These are phyloP conservation scores for Colletotrichum filicis DNA, from an alignment of 2,329 filamentous ascomycete species.

Conservation along the genomic window DNA sequence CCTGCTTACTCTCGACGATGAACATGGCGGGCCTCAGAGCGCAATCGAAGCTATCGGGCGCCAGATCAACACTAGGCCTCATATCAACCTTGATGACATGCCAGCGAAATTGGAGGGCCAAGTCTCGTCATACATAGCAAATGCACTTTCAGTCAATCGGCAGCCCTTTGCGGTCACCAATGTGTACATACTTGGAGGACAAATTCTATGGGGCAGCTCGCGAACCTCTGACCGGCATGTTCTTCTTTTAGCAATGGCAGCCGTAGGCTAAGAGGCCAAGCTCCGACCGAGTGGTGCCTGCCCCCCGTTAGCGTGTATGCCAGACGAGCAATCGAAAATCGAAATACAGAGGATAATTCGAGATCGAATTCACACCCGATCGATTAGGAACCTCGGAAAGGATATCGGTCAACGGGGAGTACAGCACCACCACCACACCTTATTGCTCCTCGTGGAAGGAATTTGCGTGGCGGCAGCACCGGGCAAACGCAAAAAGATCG, in stretches of 20 bases:
- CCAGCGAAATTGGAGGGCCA: not conserved
- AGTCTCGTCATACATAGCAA: not conserved
- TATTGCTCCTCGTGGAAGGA: constrained; percentile 9
- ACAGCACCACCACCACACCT: not conserved
- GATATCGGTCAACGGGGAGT: not conserved
- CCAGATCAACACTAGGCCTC: not conserved
- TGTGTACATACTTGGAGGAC: not conserved
- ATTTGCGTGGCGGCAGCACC: not conserved
- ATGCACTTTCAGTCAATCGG: not conserved
- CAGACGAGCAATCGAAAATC: constrained; percentile 2
- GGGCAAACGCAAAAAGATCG: not conserved
- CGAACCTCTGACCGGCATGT: constrained; percentile 23
- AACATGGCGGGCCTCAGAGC: not conserved
- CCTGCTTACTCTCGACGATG: not conserved
- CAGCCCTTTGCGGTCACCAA: constrained; percentile 8
- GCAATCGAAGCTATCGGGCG: not conserved
- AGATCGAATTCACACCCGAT: not conserved
- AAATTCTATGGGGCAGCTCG: constrained; percentile 25
- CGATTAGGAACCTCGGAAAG: constrained; percentile 12
- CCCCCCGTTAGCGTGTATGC: constrained; percentile 17
- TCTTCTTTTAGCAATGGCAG: constrained; percentile 29
- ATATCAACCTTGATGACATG: not conserved
- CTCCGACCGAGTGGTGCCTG: constrained; percentile 11
- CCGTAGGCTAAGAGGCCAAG: constrained; percentile 11
- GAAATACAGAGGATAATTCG: constrained; percentile 3